Evolutionary conservation across 768 basidiomycete species (phyloP).

Genomic region (Russula ochroleuca): DNA sequence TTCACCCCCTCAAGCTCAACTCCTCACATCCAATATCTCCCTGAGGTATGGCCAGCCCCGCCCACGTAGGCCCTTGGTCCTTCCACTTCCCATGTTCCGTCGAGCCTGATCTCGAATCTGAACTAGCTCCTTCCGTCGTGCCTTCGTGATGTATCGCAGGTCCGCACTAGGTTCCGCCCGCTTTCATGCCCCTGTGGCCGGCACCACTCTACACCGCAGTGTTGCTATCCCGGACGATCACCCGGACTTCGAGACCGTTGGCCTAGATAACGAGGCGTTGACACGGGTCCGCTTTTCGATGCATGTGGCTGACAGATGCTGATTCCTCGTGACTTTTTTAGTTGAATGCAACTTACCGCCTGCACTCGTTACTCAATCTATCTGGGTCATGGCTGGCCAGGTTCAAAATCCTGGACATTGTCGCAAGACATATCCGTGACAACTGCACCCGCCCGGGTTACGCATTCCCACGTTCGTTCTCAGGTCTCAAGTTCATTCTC

Average conservation of each 20-base stretch:
- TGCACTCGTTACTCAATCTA: conserved; percentile 22
- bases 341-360: conserved; percentile 25
- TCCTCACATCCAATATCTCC: conserved; percentile 13
- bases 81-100: background rate
- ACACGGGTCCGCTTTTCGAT: conserved; percentile 12
- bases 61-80: conserved; percentile 1
- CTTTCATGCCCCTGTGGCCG: conserved; percentile 13
- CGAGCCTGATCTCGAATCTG: conserved; percentile 15
- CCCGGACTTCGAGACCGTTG: conserved; percentile 16
- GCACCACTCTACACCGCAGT: background rate
- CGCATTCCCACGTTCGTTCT: conserved; percentile 12
- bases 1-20: conserved; percentile 1
- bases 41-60: background rate
- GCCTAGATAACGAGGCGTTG: conserved; percentile 15
- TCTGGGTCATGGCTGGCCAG: conserved; percentile 25
- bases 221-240: conserved; percentile 4
- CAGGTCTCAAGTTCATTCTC: conserved; percentile 8
- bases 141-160: conserved; percentile 23
- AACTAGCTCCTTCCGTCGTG: background rate
- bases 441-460: background rate
- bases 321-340: conserved; percentile 4
- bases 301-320: background rate
- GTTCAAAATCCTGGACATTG: conserved; percentile 24
- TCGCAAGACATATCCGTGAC: conserved; percentile 6
- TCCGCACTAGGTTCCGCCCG: conserved; percentile 22